These are phyloP conservation scores for Paecilomyces sp. DNA, from an alignment of 2,329 filamentous ascomycete species.

Conservation along the genomic window DNA sequence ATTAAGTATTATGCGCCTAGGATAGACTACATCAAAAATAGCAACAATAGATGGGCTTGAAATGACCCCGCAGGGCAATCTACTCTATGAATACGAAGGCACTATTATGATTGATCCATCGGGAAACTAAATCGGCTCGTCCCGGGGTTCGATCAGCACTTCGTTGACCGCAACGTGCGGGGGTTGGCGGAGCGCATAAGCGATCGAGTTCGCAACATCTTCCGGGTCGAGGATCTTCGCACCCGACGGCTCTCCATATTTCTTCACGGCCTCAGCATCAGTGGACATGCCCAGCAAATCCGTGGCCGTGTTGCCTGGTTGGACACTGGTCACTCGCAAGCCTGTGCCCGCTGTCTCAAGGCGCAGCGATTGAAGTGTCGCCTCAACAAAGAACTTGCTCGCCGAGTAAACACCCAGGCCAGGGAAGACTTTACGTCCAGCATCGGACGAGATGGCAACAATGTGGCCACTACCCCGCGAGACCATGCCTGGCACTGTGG, in stretches of 20 bases:
- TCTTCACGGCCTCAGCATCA: conserved; percentile 68
- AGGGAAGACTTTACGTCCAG: conserved; percentile 74
- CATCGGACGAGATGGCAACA: conserved; percentile 75
- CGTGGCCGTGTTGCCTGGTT: conserved; percentile 71
- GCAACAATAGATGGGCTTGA: neutral
- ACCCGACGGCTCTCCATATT: conserved; percentile 67
- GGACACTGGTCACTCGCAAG: conserved; percentile 64
- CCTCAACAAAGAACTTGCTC: conserved; percentile 80
- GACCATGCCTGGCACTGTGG: conserved; percentile 65
- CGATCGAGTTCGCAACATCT: conserved; percentile 65
- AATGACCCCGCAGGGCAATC: neutral
- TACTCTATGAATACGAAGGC: neutral
- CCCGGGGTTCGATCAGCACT: conserved; percentile 68
- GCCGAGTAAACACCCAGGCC: conserved; percentile 76
- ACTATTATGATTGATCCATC: neutral
- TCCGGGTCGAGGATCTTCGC: conserved; percentile 67
- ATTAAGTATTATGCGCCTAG: neutral
- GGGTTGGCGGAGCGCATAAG: conserved; percentile 68
- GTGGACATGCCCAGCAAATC: conserved; percentile 69
- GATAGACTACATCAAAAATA: neutral
- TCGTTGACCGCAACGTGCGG: conserved; percentile 73
- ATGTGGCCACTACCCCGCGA: conserved; percentile 63
- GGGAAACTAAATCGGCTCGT: conserved; percentile 58
- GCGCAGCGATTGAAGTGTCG: conserved; percentile 66
- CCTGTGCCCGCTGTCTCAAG: conserved; percentile 70